Evolutionary conservation across 2,329 filamentous ascomycete genomes (phyloP).

Genomic region (Aspergillus calidoustus): DNA sequence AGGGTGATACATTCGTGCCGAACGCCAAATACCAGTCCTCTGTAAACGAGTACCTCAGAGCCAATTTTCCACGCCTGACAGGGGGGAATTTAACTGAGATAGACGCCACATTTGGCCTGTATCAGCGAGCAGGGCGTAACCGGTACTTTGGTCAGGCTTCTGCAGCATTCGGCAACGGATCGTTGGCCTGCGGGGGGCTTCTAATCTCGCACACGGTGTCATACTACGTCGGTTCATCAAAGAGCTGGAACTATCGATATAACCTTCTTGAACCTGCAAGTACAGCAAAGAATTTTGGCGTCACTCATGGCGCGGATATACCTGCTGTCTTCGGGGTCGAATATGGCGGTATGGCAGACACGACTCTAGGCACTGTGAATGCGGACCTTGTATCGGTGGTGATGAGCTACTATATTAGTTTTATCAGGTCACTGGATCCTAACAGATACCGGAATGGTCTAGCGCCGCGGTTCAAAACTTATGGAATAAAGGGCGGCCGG

Average conservation of each 20-base stretch:
- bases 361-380: constrained; percentile 40
- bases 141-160: constrained; percentile 3
- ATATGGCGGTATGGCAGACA: constrained; percentile 18
- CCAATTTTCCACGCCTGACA: too few relatives aligned
- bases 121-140: too few relatives aligned
- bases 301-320: constrained; percentile 39
- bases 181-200: constrained; percentile 52
- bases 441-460: background rate
- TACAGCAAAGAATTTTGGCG: constrained; percentile 43
- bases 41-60: too few relatives aligned
- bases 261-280: constrained; percentile 45
- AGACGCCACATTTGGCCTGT: too few relatives aligned
- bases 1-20: too few relatives aligned
- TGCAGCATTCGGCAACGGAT: constrained; percentile 50
- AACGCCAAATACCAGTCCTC: too few relatives aligned
- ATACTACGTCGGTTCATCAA: constrained; percentile 22
- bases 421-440: constrained; percentile 48
- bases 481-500: too few relatives aligned
- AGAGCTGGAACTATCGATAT: constrained; percentile 55
- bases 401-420: constrained; percentile 53
- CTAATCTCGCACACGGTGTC: constrained; percentile 40
- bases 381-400: constrained; percentile 36
- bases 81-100: too few relatives aligned
- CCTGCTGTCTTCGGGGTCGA: constrained; percentile 29
- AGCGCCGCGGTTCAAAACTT: background rate